Evolutionary conservation across 345 rosid genomes (phyloP), one percentile per base, ranked within the genome.

Genomic region (Pugionium dolabratum): DNA sequence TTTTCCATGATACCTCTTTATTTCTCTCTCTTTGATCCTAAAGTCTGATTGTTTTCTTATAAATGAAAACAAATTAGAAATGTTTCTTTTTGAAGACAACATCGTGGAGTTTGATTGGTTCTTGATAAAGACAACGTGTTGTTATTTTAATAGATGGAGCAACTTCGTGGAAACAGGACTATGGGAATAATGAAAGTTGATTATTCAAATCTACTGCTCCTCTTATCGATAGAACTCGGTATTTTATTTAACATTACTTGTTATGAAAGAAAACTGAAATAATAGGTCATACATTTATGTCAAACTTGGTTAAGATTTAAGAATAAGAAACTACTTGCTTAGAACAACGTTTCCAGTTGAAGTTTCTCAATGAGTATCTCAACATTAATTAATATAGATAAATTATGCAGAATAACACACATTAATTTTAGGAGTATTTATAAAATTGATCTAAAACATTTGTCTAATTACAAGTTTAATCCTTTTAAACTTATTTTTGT

Each of bases 151-250:
- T 25, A 27, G 45, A 7, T 43, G 11, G 30, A 31, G 67, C 5
- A 62, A 9, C 28, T 48, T 62, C 67, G 28, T 36, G 27, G 67
- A 62, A 62, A 62, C 36, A 5, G 0, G 3, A 45, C 25, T 9
- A 31, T 2, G 18, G 18, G 18, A 18, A 18, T 18, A 18, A 18
- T 18, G 18, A 35, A 37, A 54, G 7, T 54, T 54, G 59, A 54
- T 7, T 30, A 30, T 50, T 27, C 31, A 26, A 7, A 2, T 47
- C 7, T 18, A 3, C 5, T 25, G 30, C 30, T 54, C 4, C 29
- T 11, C 11, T 47, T 9, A 26, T 3, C 6, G 47, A 43, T 1
- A 4, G 26, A 42, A 42, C 25, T 11, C 25, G 4, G 0, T 43
- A 18, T 18, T 18, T 18, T 18, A 18, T 4, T 43, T 26, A 43